These are phyloP conservation scores for Coriolopsis trogii DNA, from an alignment of 1,284 basidiomycete species.

Conservation along the genomic window DNA sequence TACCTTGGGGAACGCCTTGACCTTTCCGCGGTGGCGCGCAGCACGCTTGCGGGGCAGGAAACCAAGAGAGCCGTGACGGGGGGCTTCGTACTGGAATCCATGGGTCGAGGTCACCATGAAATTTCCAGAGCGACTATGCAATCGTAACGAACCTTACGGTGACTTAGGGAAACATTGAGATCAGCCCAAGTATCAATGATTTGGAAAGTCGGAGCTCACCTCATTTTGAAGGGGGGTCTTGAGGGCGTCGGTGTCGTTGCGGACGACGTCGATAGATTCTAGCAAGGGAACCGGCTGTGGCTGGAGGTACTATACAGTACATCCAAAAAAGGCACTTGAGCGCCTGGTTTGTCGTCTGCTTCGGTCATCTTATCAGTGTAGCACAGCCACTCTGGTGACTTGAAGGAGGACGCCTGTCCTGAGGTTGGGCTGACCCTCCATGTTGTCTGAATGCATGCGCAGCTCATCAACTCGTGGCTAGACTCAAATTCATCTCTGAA, in stretches of 20 bases:
- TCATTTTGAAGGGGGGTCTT: constrained; percentile 42
- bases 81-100: constrained; percentile 82
- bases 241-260: constrained; percentile 33
- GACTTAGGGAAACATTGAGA: constrained; percentile 30
- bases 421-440: no score
- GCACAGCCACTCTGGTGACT: neutral
- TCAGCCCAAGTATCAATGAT: constrained; percentile 10
- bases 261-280: constrained; percentile 18
- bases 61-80: constrained; percentile 92
- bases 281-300: constrained; percentile 31
- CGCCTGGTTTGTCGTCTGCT: neutral
- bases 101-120: constrained; percentile 19
- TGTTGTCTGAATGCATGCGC: no score
- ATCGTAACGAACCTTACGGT: constrained; percentile 43
- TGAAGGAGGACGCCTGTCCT: no score
- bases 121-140: constrained; percentile 3
- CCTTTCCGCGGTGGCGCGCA: constrained; percentile 95
- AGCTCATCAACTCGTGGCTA: neutral
- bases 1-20: constrained; percentile 97
- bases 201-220: constrained; percentile 32
- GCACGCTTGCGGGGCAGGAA: constrained; percentile 95
- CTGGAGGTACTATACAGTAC: constrained; percentile 40
- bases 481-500: no score
- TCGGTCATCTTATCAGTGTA: constrained; percentile 7
- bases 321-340: constrained; percentile 7